Evolutionary conservation across 768 basidiomycete genomes (phyloP).

Genomic region (Melanogaster broomeanus): DNA sequence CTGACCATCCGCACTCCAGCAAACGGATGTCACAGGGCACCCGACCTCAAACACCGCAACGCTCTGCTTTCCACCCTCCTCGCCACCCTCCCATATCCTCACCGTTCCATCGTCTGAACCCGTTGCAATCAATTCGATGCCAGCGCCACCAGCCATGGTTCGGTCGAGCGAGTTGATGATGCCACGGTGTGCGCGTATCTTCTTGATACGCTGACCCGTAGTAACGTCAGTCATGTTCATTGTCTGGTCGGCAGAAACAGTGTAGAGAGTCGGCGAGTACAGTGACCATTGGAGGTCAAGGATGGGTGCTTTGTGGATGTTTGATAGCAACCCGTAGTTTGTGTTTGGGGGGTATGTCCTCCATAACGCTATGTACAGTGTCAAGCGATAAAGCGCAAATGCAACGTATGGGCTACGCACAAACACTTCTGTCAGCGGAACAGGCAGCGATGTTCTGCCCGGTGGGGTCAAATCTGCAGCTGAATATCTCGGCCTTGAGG

Average conservation of each 20-base stretch:
- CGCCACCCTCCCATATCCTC: slow-evolving; percentile 87
- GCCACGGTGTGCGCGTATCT: slow-evolving; percentile 86
- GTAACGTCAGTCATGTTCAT: slow-evolving; percentile 76
- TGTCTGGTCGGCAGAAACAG: slow-evolving; percentile 88
- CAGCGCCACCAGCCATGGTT: slow-evolving; percentile 81
- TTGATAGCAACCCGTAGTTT: slow-evolving; percentile 87
- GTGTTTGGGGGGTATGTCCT: slow-evolving; percentile 87
- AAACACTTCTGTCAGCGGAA: slow-evolving; percentile 87
- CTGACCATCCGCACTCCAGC: slow-evolving; percentile 90
- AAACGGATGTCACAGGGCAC: slow-evolving; percentile 87
- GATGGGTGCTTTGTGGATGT: slow-evolving; percentile 87
- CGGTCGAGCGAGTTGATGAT: slow-evolving; percentile 90
- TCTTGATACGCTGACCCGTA: slow-evolving; percentile 78
- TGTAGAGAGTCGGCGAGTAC: slow-evolving; percentile 66
- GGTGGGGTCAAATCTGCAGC: slow-evolving; percentile 91
- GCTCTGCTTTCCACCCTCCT: slow-evolving; percentile 64
- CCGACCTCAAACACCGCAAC: slow-evolving; percentile 83
- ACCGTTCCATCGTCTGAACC: slow-evolving; percentile 94
- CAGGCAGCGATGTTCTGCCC: slow-evolving; percentile 94
- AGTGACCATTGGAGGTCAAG: slow-evolving; percentile 92
- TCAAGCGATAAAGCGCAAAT: slow-evolving; percentile 2
- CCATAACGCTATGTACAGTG: slow-evolving; percentile 70
- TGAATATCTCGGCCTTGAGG: slow-evolving; percentile 77
- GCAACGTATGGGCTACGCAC: slow-evolving; percentile 47
- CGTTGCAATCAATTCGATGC: slow-evolving; percentile 82